phyloP scores from a whole-genome alignment of 2,329 filamentous ascomycete species.

The Penicillium sp. region DNA sequence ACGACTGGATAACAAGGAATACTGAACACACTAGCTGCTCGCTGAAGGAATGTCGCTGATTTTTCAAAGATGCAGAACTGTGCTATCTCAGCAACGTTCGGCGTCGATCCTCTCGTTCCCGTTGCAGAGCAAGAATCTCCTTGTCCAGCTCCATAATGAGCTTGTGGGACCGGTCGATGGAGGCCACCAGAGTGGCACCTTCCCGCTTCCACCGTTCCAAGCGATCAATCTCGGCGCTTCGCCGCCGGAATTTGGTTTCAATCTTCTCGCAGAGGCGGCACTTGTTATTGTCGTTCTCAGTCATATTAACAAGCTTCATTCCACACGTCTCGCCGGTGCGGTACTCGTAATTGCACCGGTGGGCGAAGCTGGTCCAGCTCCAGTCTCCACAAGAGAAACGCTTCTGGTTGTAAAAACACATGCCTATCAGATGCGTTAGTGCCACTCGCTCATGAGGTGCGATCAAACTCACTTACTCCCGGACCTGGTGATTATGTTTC shows the following conservation, averaged over 20 bases:
- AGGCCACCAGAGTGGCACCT: constrained; percentile 64
- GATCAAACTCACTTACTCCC: constrained; percentile 43
- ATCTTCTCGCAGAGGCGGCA: constrained; percentile 91
- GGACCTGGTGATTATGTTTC: constrained; percentile 42
- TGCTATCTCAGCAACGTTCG: constrained; percentile 36
- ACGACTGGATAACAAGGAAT: constrained; percentile 24
- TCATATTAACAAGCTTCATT: constrained; percentile 84
- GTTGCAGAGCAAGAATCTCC: constrained; percentile 70
- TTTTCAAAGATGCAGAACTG: constrained; percentile 18
- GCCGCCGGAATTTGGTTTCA: constrained; percentile 79
- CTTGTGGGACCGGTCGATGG: constrained; percentile 70
- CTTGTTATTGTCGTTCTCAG: constrained; percentile 65
- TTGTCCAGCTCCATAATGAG: constrained; percentile 73
- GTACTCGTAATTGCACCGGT: constrained; percentile 94
- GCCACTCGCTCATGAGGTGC: constrained; percentile 26
- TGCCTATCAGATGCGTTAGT: constrained; percentile 56
- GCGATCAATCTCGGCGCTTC: constrained; percentile 75
- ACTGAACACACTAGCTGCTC: constrained; percentile 28
- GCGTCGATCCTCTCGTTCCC: constrained; percentile 58
- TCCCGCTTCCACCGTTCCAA: constrained; percentile 78
- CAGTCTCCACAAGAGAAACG: constrained; percentile 86
- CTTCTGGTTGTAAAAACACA: constrained; percentile 97
- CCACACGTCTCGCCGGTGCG: constrained; percentile 96
- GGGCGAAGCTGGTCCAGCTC: constrained; percentile 92
- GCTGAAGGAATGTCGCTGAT: constrained; percentile 20